A percentile compares a stretch with the other conserved stretches of the same genome.
Evolutionary conservation across 176 grass and related monocot species (phyloP).

Genomic region (Cenchrus purpureus): DNA sequence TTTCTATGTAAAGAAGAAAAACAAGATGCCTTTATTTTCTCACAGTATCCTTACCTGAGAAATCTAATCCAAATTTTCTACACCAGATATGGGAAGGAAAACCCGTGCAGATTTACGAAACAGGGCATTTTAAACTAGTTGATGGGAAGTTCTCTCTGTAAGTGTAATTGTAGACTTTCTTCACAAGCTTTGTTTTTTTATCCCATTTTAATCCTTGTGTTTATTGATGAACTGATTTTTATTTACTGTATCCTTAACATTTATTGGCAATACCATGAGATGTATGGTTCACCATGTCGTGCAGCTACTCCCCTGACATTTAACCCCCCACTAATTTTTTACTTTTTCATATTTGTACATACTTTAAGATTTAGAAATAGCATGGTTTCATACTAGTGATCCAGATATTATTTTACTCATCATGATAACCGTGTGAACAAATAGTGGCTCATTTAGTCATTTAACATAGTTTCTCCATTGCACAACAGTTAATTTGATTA

Average conservation of each 20-base stretch:
- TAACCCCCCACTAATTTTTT: background rate
- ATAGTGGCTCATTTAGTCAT: background rate
- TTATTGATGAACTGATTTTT: constrained; percentile 11
- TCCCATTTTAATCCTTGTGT: constrained; percentile 9
- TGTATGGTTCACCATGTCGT: background rate
- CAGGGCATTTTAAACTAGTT: constrained; percentile 91
- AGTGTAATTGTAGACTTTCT: constrained; percentile 51
- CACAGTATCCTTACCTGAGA: constrained; percentile 40
- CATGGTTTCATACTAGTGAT: background rate
- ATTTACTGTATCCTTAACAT: background rate
- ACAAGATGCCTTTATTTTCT: constrained; percentile 19
- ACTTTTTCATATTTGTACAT: background rate
- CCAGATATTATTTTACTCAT: background rate
- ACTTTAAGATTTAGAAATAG: constrained; percentile 17
- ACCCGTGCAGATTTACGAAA: constrained; percentile 95
- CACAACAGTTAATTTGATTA: background rate
- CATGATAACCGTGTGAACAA: background rate
- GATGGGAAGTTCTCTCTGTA: constrained; percentile 99
- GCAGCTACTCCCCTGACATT: background rate
- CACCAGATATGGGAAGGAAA: constrained; percentile 99
- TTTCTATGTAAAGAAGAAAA: background rate
- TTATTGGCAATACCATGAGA: constrained; percentile 1
- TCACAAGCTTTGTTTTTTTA: constrained; percentile 5
- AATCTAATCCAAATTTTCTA: constrained; percentile 42
- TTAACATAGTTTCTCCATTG: constrained; percentile 7